Percentiles rank a stretch among this genome's conserved stretches.
Evolutionary conservation across 2,329 filamentous ascomycete genomes (phyloP).

Genomic region (Coleophoma cylindrospora): DNA sequence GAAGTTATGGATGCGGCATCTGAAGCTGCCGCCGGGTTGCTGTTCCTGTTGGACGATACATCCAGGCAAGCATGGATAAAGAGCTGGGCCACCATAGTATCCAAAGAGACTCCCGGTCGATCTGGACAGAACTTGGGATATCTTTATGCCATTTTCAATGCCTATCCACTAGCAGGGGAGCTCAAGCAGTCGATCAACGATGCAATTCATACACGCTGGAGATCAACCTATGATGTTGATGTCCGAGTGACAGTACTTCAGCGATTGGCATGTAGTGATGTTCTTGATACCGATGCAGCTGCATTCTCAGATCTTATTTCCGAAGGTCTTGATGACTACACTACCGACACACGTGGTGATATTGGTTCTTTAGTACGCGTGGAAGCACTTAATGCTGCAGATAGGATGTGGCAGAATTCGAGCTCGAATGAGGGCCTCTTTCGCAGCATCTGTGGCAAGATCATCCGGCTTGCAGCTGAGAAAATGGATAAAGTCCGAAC

Average conservation of each 20-base stretch:
- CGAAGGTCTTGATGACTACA: conserved; percentile 79
- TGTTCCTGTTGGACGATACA: conserved; percentile 36
- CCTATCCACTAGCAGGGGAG: conserved; percentile 5
- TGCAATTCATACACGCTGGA: conserved; percentile 49
- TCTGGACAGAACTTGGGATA: conserved; percentile 35
- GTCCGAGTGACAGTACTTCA: conserved; percentile 50
- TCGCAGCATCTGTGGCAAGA: conserved; percentile 8
- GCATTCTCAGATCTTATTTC: conserved; percentile 29
- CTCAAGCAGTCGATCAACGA: conserved; percentile 25
- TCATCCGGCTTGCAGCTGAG: conserved; percentile 72
- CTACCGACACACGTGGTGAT: conserved; percentile 82
- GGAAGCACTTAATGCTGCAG: conserved; percentile 68
- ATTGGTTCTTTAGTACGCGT: conserved; percentile 82
- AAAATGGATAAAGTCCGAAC: conserved; percentile 84
- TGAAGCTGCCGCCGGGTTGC: conserved; percentile 43
- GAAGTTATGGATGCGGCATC: conserved; percentile 46
- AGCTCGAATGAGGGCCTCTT: conserved; percentile 4
- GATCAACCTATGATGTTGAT: conserved; percentile 42
- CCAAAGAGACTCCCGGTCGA: conserved; percentile 24
- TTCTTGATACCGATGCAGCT: conserved; percentile 17
- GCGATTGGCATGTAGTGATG: conserved; percentile 42
- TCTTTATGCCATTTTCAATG: conserved; percentile 41
- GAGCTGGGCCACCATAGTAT: conserved; percentile 42
- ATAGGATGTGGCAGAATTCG: conserved; percentile 15
- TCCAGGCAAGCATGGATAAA: conserved; percentile 35